Evolutionary conservation across 2,329 filamentous ascomycete genomes (phyloP), one percentile per base, ranked within the genome.

Genomic region (Pyricularia sp.): DNA sequence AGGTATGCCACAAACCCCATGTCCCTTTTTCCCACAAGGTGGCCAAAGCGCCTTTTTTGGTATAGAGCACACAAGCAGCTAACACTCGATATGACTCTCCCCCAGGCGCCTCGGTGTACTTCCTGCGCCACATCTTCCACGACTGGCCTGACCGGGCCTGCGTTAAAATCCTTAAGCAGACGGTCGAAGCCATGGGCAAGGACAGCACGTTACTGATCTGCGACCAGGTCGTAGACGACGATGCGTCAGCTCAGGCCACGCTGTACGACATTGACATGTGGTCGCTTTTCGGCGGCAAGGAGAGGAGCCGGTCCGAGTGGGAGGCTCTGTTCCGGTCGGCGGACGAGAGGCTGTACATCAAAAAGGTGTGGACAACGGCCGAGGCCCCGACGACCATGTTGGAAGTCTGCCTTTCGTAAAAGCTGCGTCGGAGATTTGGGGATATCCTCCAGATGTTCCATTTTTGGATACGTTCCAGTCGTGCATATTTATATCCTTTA

Each of bases 141-240:
- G 70, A 73, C 67, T 74, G 73, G 72, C 70, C 72, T 2, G 73
- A 74, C 64, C 31, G 66, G 17, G 70, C 72, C 55, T 72, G 70
- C 65, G 64, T 58, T 14, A 65, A 65, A 11, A 73, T 74, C 14
- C 65, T 74, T 20, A 66, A 68, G 12, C 67, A 66, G 11, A 66
- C 73, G 14, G 61, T 66, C 5, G 68, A 70, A 10, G 70, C 70
- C 66, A 73, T 73, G 72, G 70, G 20, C 17, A 50, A 50, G 20
- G 42, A 50, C 5, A 50, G 42, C 42, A 50, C 17, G 20, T n/a
- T 50, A 4, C 42, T 50, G 42, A 50, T 50, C 3, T 50, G 42
- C 42, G 42, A 50, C 42, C 42, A 50, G 42, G 42, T 50, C n/a
- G 42, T 50, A 7, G 42, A 50, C 42, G 42, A 50, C 42, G 42